phyloP scores from a whole-genome alignment of 1,139 yeast species.

The Taphrina communis region DNA sequence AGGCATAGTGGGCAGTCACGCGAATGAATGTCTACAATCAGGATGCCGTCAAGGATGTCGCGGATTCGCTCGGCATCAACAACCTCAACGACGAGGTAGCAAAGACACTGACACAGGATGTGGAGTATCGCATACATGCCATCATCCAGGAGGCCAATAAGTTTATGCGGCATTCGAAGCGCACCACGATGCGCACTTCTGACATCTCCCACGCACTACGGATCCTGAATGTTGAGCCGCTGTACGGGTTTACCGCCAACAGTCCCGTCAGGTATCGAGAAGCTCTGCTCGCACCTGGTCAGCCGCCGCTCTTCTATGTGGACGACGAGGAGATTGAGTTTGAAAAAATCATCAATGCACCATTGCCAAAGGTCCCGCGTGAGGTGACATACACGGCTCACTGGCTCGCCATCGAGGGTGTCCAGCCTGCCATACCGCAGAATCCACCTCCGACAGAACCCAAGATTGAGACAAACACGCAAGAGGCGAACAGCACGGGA shows the following conservation, averaged over 20 bases:
- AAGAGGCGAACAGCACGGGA: conserved; percentile 48
- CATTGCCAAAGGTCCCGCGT: conserved; percentile 93
- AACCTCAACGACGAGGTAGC: conserved; percentile 90
- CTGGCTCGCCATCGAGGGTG: conserved; percentile 98
- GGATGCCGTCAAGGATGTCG: conserved; percentile 95
- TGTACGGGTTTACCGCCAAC: conserved; percentile 58
- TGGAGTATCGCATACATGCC: conserved; percentile 94
- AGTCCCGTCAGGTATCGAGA: conserved; percentile 73
- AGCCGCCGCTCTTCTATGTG: conserved; percentile 81
- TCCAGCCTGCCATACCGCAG: conserved; percentile 96
- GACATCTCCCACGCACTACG: conserved; percentile 83
- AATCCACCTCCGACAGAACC: conserved; percentile 79
- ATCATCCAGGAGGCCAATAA: conserved; percentile 82
- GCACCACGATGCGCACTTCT: conserved; percentile 77
- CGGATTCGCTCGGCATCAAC: conserved; percentile 80
- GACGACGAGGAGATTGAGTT: conserved; percentile 93
- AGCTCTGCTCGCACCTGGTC: conserved; percentile 90
- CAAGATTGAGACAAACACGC: conserved; percentile 55
- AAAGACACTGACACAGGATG: conserved; percentile 96
- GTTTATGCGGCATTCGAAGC: conserved; percentile 91
- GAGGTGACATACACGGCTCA: conserved; percentile 82
- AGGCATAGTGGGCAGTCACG: too few species aligned
- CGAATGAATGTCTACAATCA: conserved; percentile 37
- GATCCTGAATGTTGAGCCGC: conserved; percentile 79
- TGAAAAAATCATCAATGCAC: conserved; percentile 90